Evolutionary conservation across 2,329 filamentous ascomycete genomes (phyloP).

Genomic region (Magnaporthiopsis rhizophila): DNA sequence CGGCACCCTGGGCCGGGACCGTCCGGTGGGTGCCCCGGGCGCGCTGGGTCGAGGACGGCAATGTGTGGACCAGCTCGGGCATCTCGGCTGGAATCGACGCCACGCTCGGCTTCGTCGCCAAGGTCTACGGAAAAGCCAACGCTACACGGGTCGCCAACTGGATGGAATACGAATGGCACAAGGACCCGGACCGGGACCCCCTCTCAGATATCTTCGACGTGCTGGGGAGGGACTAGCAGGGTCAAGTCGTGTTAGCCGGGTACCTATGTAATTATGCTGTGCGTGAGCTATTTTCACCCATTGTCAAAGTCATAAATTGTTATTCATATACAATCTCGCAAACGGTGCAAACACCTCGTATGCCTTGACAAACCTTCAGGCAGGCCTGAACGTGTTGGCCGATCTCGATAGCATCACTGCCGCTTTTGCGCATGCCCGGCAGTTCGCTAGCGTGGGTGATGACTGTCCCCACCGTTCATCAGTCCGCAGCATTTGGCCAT

Average conservation of each 20-base stretch:
- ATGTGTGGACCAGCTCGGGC: constrained; percentile 59
- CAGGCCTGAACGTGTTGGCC: no score
- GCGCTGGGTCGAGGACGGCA: constrained; percentile 57
- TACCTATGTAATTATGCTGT: no score
- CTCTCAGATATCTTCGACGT: not conserved
- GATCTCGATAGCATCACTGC: no score
- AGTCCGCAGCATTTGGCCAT: no score
- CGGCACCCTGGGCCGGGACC: constrained; percentile 26
- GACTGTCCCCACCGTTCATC: no score
- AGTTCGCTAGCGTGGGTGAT: no score
- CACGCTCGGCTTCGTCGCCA: constrained; percentile 12
- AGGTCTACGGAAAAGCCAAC: constrained; percentile 32
- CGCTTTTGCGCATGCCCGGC: no score
- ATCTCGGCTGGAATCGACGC: constrained; percentile 18
- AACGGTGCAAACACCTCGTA: no score
- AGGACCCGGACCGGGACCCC: not conserved
- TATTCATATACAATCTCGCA: no score
- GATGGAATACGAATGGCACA: constrained; percentile 32
- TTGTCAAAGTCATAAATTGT: no score
- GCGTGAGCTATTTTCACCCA: no score
- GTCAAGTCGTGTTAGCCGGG: not conserved
- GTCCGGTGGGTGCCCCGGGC: constrained; percentile 55
- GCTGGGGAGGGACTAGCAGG: not conserved
- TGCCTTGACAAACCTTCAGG: no score
- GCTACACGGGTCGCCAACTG: constrained; percentile 25